Conservation (phyloP, 352 stramenopile species). For the Thalassiosira livingstoniorum region DNA sequence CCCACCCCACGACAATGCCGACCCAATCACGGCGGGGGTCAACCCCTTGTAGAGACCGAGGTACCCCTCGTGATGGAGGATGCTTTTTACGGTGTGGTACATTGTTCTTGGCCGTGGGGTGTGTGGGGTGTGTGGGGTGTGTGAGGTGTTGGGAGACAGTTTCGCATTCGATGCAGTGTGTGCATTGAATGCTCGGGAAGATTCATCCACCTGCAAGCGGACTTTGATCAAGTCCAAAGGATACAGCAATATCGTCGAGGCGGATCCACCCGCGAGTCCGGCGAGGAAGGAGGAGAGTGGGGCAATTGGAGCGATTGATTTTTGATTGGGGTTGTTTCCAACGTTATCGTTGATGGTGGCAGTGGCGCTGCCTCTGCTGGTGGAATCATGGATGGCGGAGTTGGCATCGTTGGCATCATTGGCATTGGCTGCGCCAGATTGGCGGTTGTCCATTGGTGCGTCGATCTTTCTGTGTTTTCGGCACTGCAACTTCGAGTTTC, state of each 20-base stretch:
- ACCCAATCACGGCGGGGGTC: slow-evolving; percentile 94
- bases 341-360: too few species aligned
- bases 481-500: too few species aligned
- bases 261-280: slow-evolving; percentile 73
- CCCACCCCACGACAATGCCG: slow-evolving; percentile 95
- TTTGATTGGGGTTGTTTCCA: too few species aligned
- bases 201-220: slow-evolving; percentile 95
- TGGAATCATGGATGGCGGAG: too few species aligned
- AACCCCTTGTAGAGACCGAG: slow-evolving; percentile 93
- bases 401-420: too few species aligned
- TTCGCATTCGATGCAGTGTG: neutral
- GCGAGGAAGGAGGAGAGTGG: slow-evolving; percentile 62
- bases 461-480: too few species aligned
- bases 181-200: too few species aligned
- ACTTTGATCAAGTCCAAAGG: slow-evolving; percentile 98
- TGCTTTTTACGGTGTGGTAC: slow-evolving; percentile 46
- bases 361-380: too few species aligned
- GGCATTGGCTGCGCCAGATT: too few species aligned
- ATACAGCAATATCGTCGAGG: slow-evolving; percentile 89
- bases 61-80: slow-evolving; percentile 88
- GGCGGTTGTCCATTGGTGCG: too few species aligned
- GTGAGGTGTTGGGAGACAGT: slow-evolving; percentile 82
- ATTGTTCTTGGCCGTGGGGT: slow-evolving; percentile 41
- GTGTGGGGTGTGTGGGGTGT: slow-evolving; percentile 81
- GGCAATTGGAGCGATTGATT: too few species aligned